These are phyloP conservation scores for Pseudogymnoascus sp. DNA, from an alignment of 2,329 filamentous ascomycete genomes.

Conservation along the genomic window DNA sequence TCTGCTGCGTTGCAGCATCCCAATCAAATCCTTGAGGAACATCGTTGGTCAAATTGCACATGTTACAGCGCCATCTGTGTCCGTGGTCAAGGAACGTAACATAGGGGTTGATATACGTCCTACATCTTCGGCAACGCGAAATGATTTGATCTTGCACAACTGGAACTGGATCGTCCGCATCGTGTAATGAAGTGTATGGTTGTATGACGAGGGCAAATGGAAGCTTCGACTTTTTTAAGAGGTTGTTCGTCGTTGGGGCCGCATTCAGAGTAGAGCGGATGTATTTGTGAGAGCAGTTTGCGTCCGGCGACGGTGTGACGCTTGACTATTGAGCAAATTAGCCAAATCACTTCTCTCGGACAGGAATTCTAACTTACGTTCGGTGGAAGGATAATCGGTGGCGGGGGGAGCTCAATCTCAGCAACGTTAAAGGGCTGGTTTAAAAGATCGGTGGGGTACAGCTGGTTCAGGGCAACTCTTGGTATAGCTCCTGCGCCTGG, in stretches of 20 bases:
- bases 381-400: slow-evolving; percentile 79
- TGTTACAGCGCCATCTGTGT: slow-evolving; percentile 97
- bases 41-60: slow-evolving; percentile 98
- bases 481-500: slow-evolving; percentile 38
- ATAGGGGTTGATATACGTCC: slow-evolving; percentile 96
- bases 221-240: slow-evolving; percentile 93
- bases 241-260: slow-evolving; percentile 81
- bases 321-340: slow-evolving; percentile 53
- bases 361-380: slow-evolving; percentile 57
- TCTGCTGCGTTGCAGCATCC: slow-evolving; percentile 87
- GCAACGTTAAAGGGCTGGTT: slow-evolving; percentile 90
- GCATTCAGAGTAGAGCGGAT: slow-evolving; percentile 92
- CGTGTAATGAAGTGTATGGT: slow-evolving; percentile 86
- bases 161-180: slow-evolving; percentile 82
- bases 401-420: slow-evolving; percentile 84
- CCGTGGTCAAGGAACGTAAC: slow-evolving; percentile 95
- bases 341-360: slow-evolving; percentile 26
- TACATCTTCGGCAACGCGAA: slow-evolving; percentile 87
- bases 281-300: slow-evolving; percentile 90
- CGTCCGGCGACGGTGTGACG: slow-evolving; percentile 80
- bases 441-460: slow-evolving; percentile 85
- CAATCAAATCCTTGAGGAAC: slow-evolving; percentile 99
- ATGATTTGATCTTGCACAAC: slow-evolving; percentile 96
- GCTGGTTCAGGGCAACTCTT: slow-evolving; percentile 63
- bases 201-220: slow-evolving; percentile 95